Conservation (phyloP, 2,329 filamentous ascomycete genomes). For the Purpureocillium takamizusanense region DNA sequence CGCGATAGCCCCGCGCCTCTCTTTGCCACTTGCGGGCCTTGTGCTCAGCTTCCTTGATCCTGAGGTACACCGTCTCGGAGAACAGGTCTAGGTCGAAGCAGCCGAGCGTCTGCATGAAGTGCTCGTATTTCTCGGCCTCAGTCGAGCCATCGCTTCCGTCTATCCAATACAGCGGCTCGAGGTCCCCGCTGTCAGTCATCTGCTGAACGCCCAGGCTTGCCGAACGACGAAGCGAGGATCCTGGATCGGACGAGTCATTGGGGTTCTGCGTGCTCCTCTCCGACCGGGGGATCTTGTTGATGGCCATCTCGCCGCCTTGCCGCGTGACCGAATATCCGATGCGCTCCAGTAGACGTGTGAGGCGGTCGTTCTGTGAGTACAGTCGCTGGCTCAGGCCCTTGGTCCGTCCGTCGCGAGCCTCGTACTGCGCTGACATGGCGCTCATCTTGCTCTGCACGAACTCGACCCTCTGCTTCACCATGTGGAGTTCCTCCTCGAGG, state of each 20-base stretch:
- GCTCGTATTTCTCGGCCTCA: slow-evolving; percentile 65
- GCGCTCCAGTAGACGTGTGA: slow-evolving; percentile 76
- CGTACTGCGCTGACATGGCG: slow-evolving; percentile 47
- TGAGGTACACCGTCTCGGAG: slow-evolving; percentile 75
- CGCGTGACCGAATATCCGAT: slow-evolving; percentile 76
- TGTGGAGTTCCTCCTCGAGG: slow-evolving; percentile 65
- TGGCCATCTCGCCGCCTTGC: slow-evolving; percentile 61
- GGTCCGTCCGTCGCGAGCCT: slow-evolving; percentile 61
- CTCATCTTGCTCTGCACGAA: slow-evolving; percentile 42
- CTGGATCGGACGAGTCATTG: slow-evolving; percentile 48
- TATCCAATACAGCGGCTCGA: slow-evolving; percentile 77
- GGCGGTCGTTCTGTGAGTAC: slow-evolving; percentile 73
- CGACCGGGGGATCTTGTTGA: slow-evolving; percentile 60
- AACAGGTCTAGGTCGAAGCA: slow-evolving; percentile 79
- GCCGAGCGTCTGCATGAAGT: slow-evolving; percentile 64
- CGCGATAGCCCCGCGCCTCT: slow-evolving; percentile 77
- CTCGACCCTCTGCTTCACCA: slow-evolving; percentile 57
- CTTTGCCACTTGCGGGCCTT: slow-evolving; percentile 89
- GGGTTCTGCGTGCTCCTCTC: slow-evolving; percentile 48
- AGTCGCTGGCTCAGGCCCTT: slow-evolving; percentile 79
- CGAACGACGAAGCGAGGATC: slow-evolving; percentile 43
- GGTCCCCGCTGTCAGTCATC: slow-evolving; percentile 53
- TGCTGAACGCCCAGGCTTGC: slow-evolving; percentile 43
- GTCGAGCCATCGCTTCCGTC: slow-evolving; percentile 54
- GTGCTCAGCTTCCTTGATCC: slow-evolving; percentile 88